Evolutionary conservation across 495 filamentous ascomycete species (phyloP).

Genomic region (Penicillium arizonense): DNA sequence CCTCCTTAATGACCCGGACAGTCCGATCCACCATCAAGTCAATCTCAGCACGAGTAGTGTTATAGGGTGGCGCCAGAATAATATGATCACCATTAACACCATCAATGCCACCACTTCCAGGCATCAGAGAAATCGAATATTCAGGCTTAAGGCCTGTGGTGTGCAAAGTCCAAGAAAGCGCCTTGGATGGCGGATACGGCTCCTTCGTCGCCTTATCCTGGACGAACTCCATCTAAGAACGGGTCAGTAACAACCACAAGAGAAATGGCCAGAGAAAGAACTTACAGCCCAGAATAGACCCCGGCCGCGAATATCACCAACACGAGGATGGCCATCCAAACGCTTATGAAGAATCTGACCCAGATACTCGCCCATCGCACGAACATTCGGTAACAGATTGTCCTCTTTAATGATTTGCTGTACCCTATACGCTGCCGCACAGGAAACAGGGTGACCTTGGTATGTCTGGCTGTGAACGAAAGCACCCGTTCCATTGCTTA

Average conservation of each 20-base stretch:
- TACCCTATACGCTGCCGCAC: conserved; percentile 46
- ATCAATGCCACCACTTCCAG: conserved; percentile 64
- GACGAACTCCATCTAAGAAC: conserved; percentile 53
- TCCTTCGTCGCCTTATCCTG: conserved; percentile 50
- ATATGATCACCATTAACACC: conserved; percentile 69
- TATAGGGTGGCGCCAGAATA: conserved; percentile 72
- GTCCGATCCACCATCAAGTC: conserved; percentile 51
- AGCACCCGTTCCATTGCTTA: conserved; percentile 47
- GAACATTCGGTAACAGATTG: conserved; percentile 44
- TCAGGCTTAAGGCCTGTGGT: conserved; percentile 45
- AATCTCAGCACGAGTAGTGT: conserved; percentile 56
- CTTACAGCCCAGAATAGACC: conserved; percentile 54
- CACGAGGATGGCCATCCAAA: conserved; percentile 36
- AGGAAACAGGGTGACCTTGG: conserved; percentile 51
- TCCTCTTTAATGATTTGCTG: conserved; percentile 45
- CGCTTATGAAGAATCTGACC: conserved; percentile 34
- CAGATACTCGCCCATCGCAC: conserved; percentile 41
- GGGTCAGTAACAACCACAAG: conserved; percentile 2
- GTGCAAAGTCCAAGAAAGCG: conserved; percentile 47
- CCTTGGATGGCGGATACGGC: conserved; percentile 39
- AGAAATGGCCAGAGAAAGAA: conserved; percentile 3
- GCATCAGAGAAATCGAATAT: conserved; percentile 66
- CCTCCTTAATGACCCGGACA: conserved; percentile 23
- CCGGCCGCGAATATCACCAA: conserved; percentile 53
- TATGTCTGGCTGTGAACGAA: conserved; percentile 55